Base-by-base conservation (phyloP, 177 flowering plant genomes). In the Vitis hybrid region DNA sequence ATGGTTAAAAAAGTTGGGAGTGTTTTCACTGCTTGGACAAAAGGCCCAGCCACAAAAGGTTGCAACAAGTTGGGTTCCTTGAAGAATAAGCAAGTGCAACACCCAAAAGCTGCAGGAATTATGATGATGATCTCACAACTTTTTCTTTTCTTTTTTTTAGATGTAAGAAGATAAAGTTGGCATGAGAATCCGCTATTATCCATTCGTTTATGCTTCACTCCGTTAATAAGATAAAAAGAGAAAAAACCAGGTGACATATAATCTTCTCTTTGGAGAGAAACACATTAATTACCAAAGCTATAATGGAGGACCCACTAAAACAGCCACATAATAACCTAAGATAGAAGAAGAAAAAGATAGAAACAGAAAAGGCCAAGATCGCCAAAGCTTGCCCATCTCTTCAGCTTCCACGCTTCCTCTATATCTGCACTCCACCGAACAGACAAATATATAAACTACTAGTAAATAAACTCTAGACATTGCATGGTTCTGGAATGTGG, bases 71-170 rank as follows among this genome's bases (percentile, higher is more conserved):
- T 60, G 62, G 62, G 2, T 62, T 16, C 1, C 55, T 66, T 66
- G 11, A 51, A 14, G 29, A 39, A 33, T n/a, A 66, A 72, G 66
- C 66, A 51, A 67, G 15, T 53, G 65, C 45, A 48, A 52, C 10
- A 22, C 65, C 48, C n/a, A 21, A 59, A 74, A 74, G 50, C 73
- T 60, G 70, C 77, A 60, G 70, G 61, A n/a, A 31, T 56, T 29
- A 56, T 56, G 76, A 59, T 51, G 21, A 73, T 68, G 68, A 62
- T 57, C 68, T 73, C 76, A 68, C 29, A 61, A 18, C 15, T 21
- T 3, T 63, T 71, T 26, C 29, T 26, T 26, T 26, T 26, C 29
- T 0, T 26, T 26, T 26, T 26, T 26, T 26, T 0, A 26, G 29
- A 26, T 26, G 29, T 26, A 26, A 26, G 60, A 49, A 51, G 1